Evolutionary conservation across 257 asterid species (phyloP).

Genomic region (Capsicum pubescens): DNA sequence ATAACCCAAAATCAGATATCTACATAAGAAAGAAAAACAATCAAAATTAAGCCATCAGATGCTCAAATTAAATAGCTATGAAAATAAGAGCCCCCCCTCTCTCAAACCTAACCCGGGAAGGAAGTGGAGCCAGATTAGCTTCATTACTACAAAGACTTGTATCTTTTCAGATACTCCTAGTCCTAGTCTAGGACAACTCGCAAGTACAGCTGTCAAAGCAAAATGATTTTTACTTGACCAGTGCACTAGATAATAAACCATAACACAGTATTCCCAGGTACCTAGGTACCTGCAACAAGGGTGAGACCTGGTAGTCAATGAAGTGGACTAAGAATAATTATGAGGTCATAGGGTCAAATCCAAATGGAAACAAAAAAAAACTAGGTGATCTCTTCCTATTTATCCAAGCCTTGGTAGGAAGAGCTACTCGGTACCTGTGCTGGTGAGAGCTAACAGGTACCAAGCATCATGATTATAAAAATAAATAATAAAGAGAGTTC

Average conservation of each 20-base stretch:
- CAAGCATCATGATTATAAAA: background rate
- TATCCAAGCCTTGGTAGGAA: background rate
- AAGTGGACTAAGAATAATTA: background rate
- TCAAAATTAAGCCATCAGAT: background rate
- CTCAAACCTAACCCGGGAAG: background rate
- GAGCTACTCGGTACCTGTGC: background rate
- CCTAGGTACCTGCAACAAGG: background rate
- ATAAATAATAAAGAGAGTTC: background rate
- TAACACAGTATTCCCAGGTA: background rate
- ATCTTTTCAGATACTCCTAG: background rate
- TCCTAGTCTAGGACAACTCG: constrained; percentile 4
- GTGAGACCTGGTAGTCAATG: background rate
- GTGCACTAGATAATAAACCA: constrained; percentile 20
- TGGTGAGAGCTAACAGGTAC: background rate
- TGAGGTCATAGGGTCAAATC: constrained; percentile 1
- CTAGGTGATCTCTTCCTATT: background rate
- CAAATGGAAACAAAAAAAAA: background rate
- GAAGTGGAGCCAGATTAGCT: background rate
- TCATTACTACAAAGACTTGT: background rate
- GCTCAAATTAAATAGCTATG: constrained; percentile 9
- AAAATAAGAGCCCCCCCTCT: background rate
- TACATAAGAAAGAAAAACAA: background rate
- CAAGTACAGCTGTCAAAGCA: constrained; percentile 12
- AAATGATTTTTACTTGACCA: constrained; percentile 17
- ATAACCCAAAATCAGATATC: constrained; percentile 2